Base-by-base conservation (phyloP, 2,329 filamentous ascomycete species). In the Colletotrichum sp. region DNA sequence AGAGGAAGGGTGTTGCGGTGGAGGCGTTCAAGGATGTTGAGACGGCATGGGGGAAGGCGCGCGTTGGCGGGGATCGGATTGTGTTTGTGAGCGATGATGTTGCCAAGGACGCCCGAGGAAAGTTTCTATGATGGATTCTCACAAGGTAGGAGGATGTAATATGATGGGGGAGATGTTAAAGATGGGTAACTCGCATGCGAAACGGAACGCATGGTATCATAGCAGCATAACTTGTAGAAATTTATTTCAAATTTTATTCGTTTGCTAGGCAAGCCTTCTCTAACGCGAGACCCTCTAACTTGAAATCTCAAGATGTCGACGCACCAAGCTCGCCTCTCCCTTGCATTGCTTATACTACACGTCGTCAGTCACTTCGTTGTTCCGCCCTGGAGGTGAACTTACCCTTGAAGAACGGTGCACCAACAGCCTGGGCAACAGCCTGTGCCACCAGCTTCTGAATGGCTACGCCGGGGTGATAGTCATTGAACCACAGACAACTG, bases 401-500 rank as follows among this genome's bases (percentile, higher is more conserved):
- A 73, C 70, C 31, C 11, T 47, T 74, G 6, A 76, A 76, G 43
- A 72, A 76, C 21, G 75, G 70, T 33, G 61, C 61, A 8, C 73
- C 75, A 9, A 76, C 73, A 18, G 75, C 54, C 27, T 76, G 77
- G 4, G 78, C 83, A 18, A 86, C 84, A 3, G 82, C 80, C n/a
- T 79, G 73, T 0, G 81, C 85, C 2, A 86, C 84, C 8, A 86
- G 78, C 66, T 77, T 77, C 68, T 86, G 83, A 11, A 86, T 86
- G 11, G 80, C 81, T 8, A 85, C 76, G 0, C 80, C 85, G 0
- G 85, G 85, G 38, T 86, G 85, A 43, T 86, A 86, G 36, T 84
- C 77, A 65, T 87, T 84, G 69, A 82, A 85, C 86, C 86, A 87
- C 38, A 88, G 67, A 70, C 86, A 88, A 13, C 81, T 85, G 16